Conservation (phyloP, 495 filamentous ascomycete species). For the Pyrenula massariospora region DNA sequence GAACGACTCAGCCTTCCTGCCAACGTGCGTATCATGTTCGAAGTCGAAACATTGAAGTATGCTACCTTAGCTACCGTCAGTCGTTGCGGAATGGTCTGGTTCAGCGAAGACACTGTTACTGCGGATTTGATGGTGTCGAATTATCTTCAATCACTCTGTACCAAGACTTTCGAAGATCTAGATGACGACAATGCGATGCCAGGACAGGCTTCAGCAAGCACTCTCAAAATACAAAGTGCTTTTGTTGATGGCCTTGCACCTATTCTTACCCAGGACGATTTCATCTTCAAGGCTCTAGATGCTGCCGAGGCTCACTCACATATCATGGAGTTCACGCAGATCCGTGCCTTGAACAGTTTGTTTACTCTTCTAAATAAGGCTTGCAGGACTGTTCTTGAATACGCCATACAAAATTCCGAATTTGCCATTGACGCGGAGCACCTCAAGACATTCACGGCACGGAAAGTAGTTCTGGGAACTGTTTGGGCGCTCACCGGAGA, state of each 20-base stretch:
- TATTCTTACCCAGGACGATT: constrained; percentile 62
- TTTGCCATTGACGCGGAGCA: constrained; percentile 86
- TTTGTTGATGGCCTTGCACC: constrained; percentile 67
- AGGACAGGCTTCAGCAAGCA: constrained; percentile 66
- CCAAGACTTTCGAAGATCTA: constrained; percentile 78
- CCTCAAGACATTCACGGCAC: constrained; percentile 76
- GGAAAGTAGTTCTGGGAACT: constrained; percentile 81
- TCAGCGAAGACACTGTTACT: constrained; percentile 93
- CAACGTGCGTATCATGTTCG: constrained; percentile 98
- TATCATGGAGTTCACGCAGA: constrained; percentile 95
- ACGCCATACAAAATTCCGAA: constrained; percentile 86
- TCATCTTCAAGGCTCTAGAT: constrained; percentile 63
- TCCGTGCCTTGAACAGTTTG: constrained; percentile 80
- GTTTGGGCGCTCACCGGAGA: constrained; percentile 95
- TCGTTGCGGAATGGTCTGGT: constrained; percentile 99
- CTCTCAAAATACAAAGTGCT: constrained; percentile 61
- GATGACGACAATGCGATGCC: constrained; percentile 80
- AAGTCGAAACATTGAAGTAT: constrained; percentile 97
- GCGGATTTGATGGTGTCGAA: constrained; percentile 84
- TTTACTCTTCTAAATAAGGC: constrained; percentile 92
- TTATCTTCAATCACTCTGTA: constrained; percentile 73
- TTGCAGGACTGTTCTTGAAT: constrained; percentile 84
- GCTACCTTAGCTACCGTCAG: constrained; percentile 93
- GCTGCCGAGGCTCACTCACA: constrained; percentile 72
- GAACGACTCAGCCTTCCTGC: constrained; percentile 87